Base-by-base conservation (phyloP, 257 asterid genomes). In the Solanum ahanhuiri region DNA sequence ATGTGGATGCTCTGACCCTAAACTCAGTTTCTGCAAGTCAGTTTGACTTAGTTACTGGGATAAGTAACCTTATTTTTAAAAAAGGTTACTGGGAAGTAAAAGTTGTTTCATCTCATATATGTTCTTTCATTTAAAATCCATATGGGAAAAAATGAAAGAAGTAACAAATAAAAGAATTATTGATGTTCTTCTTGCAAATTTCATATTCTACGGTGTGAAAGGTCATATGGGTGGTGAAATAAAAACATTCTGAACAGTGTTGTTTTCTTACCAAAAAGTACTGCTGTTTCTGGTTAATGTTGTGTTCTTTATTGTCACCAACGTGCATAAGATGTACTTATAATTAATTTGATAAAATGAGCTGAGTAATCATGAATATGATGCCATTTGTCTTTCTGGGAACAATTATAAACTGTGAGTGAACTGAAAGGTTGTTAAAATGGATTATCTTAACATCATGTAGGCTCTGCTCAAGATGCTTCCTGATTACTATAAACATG, bases 381-480 rank as follows among this genome's bases (percentile, higher is more conserved):
- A 14, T 76, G 63, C 63, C 60, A 23, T 41, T 41, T 39, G 63
- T 76, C 20, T 25, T 23, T 18, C n/a, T 76, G 35, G 63, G 18
- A 76, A 76, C 83, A 76, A 76, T 76, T 76, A 76, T 51, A 41
- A 23, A 43, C 83, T 77, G 64, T 41, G 60, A 77, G 63, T 25
- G 60, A 25, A 48, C 83, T 57, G 33, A 14, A 69, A 57, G 72
- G 90, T 82, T 85, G 64, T 81, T 71, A 69, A 83, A 81, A 30
- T 7, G 54, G n/a, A 67, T 73, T 60, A 31, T 83, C 81, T 79
- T 87, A 63, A 75, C 87, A 57, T 86, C 86, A 12, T 88, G 90
- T 67, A 97, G 99, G 96, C 87, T 88, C 90, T 95, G 51, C 91
- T 94, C 87, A 92, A 89, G 93, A 97, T 97, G 99, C 93, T 97